phyloP scores from a whole-genome alignment of 2,329 filamentous ascomycete genomes.

The Colletotrichum magnum region DNA sequence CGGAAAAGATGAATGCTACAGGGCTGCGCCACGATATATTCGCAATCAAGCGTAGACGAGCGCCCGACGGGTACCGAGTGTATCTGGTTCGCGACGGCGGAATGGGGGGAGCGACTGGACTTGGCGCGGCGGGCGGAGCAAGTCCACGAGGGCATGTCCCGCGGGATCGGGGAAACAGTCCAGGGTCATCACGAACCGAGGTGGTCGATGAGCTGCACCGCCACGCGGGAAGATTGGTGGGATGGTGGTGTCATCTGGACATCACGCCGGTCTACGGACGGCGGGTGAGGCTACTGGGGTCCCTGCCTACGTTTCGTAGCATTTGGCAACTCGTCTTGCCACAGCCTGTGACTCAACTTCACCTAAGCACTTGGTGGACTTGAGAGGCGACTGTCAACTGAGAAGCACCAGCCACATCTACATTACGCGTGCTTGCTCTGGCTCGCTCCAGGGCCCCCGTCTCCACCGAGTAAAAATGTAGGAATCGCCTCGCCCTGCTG shows the following conservation, averaged over 20 bases:
- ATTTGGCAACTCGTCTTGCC: neutral
- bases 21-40: slow-evolving; percentile 32
- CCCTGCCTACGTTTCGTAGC: neutral
- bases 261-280: neutral
- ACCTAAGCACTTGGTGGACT: too few species aligned
- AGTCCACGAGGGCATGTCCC: neutral
- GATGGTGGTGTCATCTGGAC: slow-evolving; percentile 19
- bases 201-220: slow-evolving; percentile 21
- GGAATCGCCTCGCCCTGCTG: neutral
- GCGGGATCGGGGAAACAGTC: neutral
- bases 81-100: neutral
- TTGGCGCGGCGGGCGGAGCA: slow-evolving; percentile 30
- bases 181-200: neutral
- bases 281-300: too few species aligned
- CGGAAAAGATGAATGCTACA: neutral
- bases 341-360: slow-evolving; percentile 1
- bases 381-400: too few species aligned
- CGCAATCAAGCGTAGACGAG: neutral
- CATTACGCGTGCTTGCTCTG: neutral
- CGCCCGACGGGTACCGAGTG: slow-evolving; percentile 3
- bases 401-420: slow-evolving; percentile 26
- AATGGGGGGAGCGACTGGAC: neutral
- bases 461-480: too few species aligned
- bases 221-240: slow-evolving; percentile 5
- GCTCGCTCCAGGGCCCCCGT: neutral